A percentile compares a stretch with the other conserved stretches of the same genome.
phyloP scores from a whole-genome alignment of 2,329 filamentous ascomycete genomes.

The Phialocephala subalpina region DNA sequence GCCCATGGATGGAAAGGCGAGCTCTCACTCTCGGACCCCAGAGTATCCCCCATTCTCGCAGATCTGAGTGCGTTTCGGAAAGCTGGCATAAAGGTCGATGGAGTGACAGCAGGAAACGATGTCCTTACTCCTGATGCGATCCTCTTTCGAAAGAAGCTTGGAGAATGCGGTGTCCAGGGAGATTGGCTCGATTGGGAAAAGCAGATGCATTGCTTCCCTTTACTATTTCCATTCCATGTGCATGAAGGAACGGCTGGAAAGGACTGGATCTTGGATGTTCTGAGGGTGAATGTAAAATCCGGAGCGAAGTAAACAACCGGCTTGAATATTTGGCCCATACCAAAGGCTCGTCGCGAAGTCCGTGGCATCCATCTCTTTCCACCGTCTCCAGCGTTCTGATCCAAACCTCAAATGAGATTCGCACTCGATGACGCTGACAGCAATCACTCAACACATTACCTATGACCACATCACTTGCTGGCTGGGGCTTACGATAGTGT shows the following conservation, averaged over 20 bases:
- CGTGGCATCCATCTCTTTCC: not conserved
- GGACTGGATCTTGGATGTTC: constrained; percentile 27
- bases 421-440: not conserved
- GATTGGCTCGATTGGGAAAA: constrained; percentile 37
- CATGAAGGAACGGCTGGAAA: constrained; percentile 26
- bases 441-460: not conserved
- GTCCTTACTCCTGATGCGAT: constrained; percentile 29
- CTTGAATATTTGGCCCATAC: not conserved
- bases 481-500: not conserved
- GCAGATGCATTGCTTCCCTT: constrained; percentile 38
- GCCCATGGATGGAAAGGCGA: constrained; percentile 31
- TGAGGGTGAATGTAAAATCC: constrained; percentile 15
- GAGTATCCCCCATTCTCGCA: constrained; percentile 31
- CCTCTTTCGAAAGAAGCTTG: constrained; percentile 31
- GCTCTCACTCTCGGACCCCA: constrained; percentile 22
- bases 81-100: constrained; percentile 34
- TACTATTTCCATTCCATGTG: constrained; percentile 29
- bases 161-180: constrained; percentile 24
- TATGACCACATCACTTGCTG: not conserved
- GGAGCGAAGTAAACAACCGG: not conserved
- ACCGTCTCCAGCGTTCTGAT: not conserved
- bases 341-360: not conserved
- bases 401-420: not conserved
- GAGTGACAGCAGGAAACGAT: constrained; percentile 32
- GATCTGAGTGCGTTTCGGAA: constrained; percentile 28